A percentile compares a stretch with the other conserved stretches of the same genome.
Conservation (phyloP, 768 basidiomycete species). For the Neoboletus subvelutipes region DNA sequence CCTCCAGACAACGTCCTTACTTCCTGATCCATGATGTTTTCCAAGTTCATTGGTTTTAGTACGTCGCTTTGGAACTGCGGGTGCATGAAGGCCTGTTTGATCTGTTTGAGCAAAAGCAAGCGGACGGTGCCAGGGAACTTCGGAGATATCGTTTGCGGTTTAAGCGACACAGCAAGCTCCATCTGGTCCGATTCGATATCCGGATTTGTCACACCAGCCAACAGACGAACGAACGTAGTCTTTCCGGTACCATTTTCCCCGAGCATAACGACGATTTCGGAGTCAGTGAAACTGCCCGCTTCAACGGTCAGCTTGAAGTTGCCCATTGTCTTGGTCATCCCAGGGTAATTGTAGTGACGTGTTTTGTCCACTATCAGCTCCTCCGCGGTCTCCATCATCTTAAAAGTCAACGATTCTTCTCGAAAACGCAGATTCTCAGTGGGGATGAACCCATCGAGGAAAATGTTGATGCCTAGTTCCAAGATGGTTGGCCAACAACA, state of each 20-base stretch:
- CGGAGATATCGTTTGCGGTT: slow-evolving; percentile 98
- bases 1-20: slow-evolving; percentile 98
- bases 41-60: slow-evolving; percentile 94
- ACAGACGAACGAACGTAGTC: slow-evolving; percentile 94
- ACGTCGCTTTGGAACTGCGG: slow-evolving; percentile 99
- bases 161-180: slow-evolving; percentile 84
- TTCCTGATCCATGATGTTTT: slow-evolving; percentile 94
- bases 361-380: slow-evolving; percentile 86
- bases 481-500: not conserved
- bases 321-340: slow-evolving; percentile 97
- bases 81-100: slow-evolving; percentile 96
- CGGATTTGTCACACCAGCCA: slow-evolving; percentile 84
- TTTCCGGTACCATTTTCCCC: slow-evolving; percentile 99
- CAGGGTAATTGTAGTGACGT: slow-evolving; percentile 85
- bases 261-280: slow-evolving; percentile 98
- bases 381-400: slow-evolving; percentile 96
- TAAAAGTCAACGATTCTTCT: slow-evolving; percentile 93
- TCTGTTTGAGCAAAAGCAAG: slow-evolving; percentile 90
- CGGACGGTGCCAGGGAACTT: slow-evolving; percentile 98
- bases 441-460: slow-evolving; percentile 97
- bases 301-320: slow-evolving; percentile 94
- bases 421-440: slow-evolving; percentile 99
- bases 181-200: slow-evolving; percentile 83
- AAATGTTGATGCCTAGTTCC: slow-evolving; percentile 91
- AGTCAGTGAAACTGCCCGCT: slow-evolving; percentile 91